Conservation (phyloP, 2,329 filamentous ascomycete species). For the Claviceps capensis region DNA sequence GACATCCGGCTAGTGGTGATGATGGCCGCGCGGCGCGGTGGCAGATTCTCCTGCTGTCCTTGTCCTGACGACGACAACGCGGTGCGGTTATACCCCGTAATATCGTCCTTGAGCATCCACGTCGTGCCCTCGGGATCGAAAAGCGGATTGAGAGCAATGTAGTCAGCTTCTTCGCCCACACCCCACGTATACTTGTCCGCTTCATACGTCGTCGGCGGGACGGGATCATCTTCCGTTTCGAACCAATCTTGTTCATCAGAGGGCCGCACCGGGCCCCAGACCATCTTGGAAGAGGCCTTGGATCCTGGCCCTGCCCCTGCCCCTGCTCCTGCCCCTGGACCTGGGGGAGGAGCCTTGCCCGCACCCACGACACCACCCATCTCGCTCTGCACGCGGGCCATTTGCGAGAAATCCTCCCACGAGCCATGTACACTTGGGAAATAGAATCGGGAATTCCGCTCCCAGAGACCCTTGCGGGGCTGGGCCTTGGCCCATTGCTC, state of each 20-base stretch:
- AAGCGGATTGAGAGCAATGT: slow-evolving; percentile 83
- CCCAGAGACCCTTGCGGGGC: slow-evolving; percentile 70
- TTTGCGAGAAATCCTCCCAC: slow-evolving; percentile 65
- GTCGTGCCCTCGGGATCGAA: slow-evolving; percentile 81
- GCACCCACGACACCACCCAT: slow-evolving; percentile 45
- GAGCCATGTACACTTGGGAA: slow-evolving; percentile 60
- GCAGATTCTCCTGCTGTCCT: slow-evolving; percentile 30
- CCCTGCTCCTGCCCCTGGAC: background rate
- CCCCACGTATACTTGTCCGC: slow-evolving; percentile 79
- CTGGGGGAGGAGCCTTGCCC: slow-evolving; percentile 19
- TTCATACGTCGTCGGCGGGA: slow-evolving; percentile 56
- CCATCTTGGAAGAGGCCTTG: slow-evolving; percentile 39
- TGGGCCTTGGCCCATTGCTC: slow-evolving; percentile 57
- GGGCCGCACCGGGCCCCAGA: slow-evolving; percentile 77
- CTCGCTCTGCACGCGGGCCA: slow-evolving; percentile 62
- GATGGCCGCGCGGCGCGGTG: slow-evolving; percentile 70
- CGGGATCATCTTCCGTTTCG: slow-evolving; percentile 57
- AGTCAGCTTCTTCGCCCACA: slow-evolving; percentile 77
- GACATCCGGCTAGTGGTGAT: slow-evolving; percentile 81
- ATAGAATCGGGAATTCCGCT: slow-evolving; percentile 67
- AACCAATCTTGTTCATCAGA: slow-evolving; percentile 56
- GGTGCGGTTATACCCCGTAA: slow-evolving; percentile 64
- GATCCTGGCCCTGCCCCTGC: slow-evolving; percentile 9
- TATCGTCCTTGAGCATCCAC: slow-evolving; percentile 71
- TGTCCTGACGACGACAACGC: no score